Conservation (phyloP, 1,139 yeast species). For the Yamadazyma oceani region DNA sequence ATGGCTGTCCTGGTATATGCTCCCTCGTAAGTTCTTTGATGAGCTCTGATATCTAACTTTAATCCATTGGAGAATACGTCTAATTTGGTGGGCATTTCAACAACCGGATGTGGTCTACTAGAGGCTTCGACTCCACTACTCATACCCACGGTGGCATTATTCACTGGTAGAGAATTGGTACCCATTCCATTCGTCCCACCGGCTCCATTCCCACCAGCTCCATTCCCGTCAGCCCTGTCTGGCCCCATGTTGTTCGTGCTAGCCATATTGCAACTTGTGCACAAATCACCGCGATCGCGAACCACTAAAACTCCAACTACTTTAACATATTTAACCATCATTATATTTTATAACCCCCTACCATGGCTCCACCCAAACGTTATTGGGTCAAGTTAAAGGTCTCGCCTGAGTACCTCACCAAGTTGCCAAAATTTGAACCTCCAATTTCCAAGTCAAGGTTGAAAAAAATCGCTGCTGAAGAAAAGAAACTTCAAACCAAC, state of each 20-base stretch:
- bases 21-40: constrained; percentile 62
- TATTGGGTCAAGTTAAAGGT: constrained; percentile 35
- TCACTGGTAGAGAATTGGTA: not conserved
- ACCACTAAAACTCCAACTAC: no score
- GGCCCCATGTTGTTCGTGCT: no score
- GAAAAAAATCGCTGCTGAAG: constrained; percentile 32
- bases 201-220: no score
- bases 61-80: constrained; percentile 36
- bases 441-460: constrained; percentile 32
- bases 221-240: no score
- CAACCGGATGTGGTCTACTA: constrained; percentile 2
- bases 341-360: no score
- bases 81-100: constrained; percentile 33
- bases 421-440: constrained; percentile 36
- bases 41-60: constrained; percentile 56
- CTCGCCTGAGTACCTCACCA: constrained; percentile 29
- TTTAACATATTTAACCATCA: no score
- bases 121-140: not conserved
- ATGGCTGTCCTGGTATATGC: constrained; percentile 58
- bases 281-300: constrained; percentile 2
- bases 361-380: constrained; percentile 37
- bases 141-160: not conserved
- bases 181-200: no score
- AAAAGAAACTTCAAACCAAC: constrained; percentile 20
- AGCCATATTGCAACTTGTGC: no score